Evolutionary conservation across 108 stramenopile genomes (phyloP), one percentile per base, ranked within the genome.

Genomic region (Skeletonema tropicum): DNA sequence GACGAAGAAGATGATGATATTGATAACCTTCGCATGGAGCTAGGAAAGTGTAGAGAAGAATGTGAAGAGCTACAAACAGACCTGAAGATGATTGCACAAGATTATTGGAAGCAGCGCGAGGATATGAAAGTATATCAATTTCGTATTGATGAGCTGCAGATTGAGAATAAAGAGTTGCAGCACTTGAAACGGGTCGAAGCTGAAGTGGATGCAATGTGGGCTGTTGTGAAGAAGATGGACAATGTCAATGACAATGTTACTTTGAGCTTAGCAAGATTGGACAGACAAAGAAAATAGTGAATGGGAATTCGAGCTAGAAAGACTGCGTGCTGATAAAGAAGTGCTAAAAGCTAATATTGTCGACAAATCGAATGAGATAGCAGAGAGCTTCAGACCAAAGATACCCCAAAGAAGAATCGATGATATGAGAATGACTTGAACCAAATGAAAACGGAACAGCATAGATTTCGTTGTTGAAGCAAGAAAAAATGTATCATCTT

Each of bases 181-280:
- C n/a, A 23, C 23, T 55, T 55, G 21, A 55, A 25, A 55, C 25
- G 52, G 52, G 52, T 55, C 9, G 52, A 55, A 9, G 23, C 19
- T 55, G 52, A 55, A 55, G 52, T 55, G 8, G 52, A 55, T 55
- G 23, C 52, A 8, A 55, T 55, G 19, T 55, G 52, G 52, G 21
- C 23, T 23, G 2, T 19, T 1, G 52, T 55, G 23, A 55, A 55
- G 8, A 55, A 55, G 52, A 9, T 0, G 23, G 52, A 55, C 8
- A n/a, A n/a, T n/a, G n/a, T n/a, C n/a, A n/a, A n/a, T n/a, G n/a
- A n/a, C n/a, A n/a, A n/a, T n/a, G n/a, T n/a, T n/a, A n/a, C n/a
- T n/a, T n/a, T n/a, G n/a, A n/a, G n/a, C n/a, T n/a, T n/a, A n/a
- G n/a, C n/a, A n/a, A n/a, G n/a, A n/a, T n/a, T n/a, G n/a, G n/a